Conservation (phyloP, 2,329 filamentous ascomycete genomes). For the Sphaerulina vaccinii region DNA sequence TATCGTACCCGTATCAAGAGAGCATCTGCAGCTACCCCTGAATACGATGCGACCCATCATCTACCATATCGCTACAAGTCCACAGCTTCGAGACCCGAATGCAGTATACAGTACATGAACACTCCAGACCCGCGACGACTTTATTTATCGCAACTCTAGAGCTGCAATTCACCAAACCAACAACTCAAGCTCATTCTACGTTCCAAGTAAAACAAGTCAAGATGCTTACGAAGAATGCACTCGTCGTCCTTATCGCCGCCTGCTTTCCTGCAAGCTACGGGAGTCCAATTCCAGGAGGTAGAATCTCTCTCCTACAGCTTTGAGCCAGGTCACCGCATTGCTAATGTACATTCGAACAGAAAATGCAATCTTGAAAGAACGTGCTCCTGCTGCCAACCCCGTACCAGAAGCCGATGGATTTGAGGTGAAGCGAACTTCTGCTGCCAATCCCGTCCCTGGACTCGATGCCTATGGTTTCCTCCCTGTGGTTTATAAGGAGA, state of each 20-base stretch:
- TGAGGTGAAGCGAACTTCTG: conserved; percentile 1
- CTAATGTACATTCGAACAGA: conserved; percentile 1
- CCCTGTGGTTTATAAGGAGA: neutral
- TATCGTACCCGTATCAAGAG: neutral
- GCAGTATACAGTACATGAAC: conserved; percentile 1
- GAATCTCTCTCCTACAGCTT: neutral
- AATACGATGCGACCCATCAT: neutral
- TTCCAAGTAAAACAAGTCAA: conserved; percentile 1
- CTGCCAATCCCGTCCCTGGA: neutral
- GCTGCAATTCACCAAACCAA: neutral
- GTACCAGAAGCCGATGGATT: neutral
- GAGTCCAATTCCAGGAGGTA: neutral
- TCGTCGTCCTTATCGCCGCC: neutral
- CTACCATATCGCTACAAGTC: neutral
- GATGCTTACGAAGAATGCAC: conserved; percentile 1
- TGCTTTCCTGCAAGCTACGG: conserved; percentile 1
- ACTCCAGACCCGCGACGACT: neutral
- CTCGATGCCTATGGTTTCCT: neutral
- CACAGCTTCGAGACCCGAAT: conserved; percentile 1
- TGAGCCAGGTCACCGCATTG: neutral
- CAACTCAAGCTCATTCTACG: neutral
- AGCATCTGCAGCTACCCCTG: neutral
- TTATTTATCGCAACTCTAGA: neutral
- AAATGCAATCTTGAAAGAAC: conserved; percentile 1
- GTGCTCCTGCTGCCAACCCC: neutral